phyloP scores from a whole-genome alignment of 306 rosid species.

The Betula pendula region DNA sequence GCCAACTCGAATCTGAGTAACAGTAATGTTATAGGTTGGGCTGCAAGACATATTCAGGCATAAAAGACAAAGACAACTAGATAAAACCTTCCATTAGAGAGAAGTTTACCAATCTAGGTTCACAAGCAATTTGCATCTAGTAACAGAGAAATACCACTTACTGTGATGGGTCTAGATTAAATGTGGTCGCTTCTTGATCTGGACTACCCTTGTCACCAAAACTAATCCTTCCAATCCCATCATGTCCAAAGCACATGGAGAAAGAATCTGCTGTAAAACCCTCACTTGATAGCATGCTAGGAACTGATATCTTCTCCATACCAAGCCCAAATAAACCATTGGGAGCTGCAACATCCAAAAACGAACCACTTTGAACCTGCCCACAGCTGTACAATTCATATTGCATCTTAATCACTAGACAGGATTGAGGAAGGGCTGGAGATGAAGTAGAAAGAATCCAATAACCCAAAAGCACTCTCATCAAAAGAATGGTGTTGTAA shows the following conservation, averaged over 20 bases:
- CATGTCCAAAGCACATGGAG: conserved; percentile 93
- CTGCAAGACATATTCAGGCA: conserved; percentile 52
- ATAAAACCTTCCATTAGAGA: conserved; percentile 5
- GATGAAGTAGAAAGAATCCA: background rate
- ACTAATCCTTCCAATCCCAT: conserved; percentile 87
- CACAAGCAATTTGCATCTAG: conserved; percentile 37
- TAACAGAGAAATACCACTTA: conserved; percentile 65
- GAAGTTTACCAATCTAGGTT: conserved; percentile 18
- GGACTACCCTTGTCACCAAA: conserved; percentile 92
- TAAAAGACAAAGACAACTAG: conserved; percentile 21
- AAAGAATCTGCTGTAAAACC: conserved; percentile 85
- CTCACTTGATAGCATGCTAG: conserved; percentile 80
- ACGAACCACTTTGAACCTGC: conserved; percentile 89
- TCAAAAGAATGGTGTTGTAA: background rate
- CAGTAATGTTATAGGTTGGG: conserved; percentile 82
- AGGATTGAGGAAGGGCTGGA: background rate
- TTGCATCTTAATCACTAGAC: conserved; percentile 15
- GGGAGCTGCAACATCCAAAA: conserved; percentile 91
- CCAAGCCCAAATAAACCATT: conserved; percentile 96
- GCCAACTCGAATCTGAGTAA: conserved; percentile 77
- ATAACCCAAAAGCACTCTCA: conserved; percentile 14
- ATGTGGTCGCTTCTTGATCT: conserved; percentile 84
- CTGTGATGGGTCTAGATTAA: conserved; percentile 77
- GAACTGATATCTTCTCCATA: conserved; percentile 96
- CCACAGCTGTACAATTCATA: conserved; percentile 68